Base-by-base conservation (phyloP, 2,329 filamentous ascomycete species). In the Diaporthe eres region DNA sequence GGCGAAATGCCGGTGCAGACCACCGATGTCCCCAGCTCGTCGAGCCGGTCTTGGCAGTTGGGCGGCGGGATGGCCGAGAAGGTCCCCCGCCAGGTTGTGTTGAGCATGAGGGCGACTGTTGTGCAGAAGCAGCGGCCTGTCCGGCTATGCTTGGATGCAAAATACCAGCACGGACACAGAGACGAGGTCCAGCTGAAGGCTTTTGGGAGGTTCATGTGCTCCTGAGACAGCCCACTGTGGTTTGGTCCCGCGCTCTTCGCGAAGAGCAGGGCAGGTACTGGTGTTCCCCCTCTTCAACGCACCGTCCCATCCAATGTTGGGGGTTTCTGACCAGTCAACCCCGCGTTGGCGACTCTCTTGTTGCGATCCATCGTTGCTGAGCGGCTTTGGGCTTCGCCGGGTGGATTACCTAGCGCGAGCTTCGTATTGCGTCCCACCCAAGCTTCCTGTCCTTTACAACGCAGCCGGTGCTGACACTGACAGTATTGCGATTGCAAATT, bases 281-380 rank as follows among this genome's bases (percentile, higher is more conserved):
- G 8, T 31, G 19, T 57, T 73, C 71, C 58, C 57, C 71, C 71
- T 73, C 58, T 73, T 65, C 6, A 55, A 34, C 25, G 71, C 47
- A 55, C 37, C 53, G 39, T 39, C 49, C 37, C 37, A 44, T 42
- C 39, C 19, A 39, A 44, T 22, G n/a, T 34, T 31, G 25, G 28
- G 49, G 37, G 37, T 34, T 55, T 25, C 31, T 44, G 49, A 15
- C 37, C 25, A 53, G 37, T 34, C 34, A 37, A n/a, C 49, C 58
- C 39, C 49, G 47, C 49, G 28, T 22, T 51, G 28, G 47, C 58
- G 47, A 34, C 44, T 25, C 25, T 55, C 47, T 25, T 34, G 34
- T 47, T 47, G 47, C 47, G 58, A 67, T 49, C 71, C 71, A 55
- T 65, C 58, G 58, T 55, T 31, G 49, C 44, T 73, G 34, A 15